Base-by-base conservation (phyloP, 306 rosid genomes). In the Citrullus mucosospermus region DNA sequence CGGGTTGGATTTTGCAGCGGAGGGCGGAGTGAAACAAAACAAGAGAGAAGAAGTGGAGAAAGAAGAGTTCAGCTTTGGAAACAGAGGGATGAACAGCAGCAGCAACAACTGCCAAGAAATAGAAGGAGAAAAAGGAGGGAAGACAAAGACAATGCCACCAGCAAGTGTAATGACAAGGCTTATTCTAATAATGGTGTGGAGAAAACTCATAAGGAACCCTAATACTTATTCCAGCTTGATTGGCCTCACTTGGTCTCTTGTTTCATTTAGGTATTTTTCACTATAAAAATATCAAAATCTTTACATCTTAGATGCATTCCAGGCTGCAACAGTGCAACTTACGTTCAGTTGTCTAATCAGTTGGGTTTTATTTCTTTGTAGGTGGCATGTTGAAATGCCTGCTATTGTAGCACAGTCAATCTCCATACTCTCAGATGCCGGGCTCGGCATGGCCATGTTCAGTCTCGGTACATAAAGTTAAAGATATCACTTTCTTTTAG, bases 371-470 rank as follows among this genome's bases (percentile, higher is more conserved):
- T 11, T 75, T 61, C 13, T 38, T 68, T 80, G 74, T 78, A 93
- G 98, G 93, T 93, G 96, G 96, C 80, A 93, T 80, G 22, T 93
- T 71, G 71, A 88, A 83, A 93, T 93, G 98, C 98, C 96, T 46
- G 91, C 91, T 32, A 89, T 93, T 28, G 87, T 93, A 63, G 91
- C 96, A 1, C 87, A 91, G 78, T 93, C 98, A 71, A 93, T 93
- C 56, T 87, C 96, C 55, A 93, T 93, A n/a, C 81, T 91, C 81
- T 93, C 98, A n/a, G 98, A 93, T 82, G 98, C 98, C 18, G 98
- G 96, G 56, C 96, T 93, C 55, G 98, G 98, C 80, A 93, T 93
- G 96, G 93, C 97, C 79, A 93, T 93, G 96, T 91, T 91, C 85
- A 93, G 97, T 84, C 97, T 93, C 9, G 98, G 98, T 93, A 76